Evolutionary conservation across 768 basidiomycete species (phyloP), one percentile per base, ranked within the genome.

Genomic region (Suillus subaureus): DNA sequence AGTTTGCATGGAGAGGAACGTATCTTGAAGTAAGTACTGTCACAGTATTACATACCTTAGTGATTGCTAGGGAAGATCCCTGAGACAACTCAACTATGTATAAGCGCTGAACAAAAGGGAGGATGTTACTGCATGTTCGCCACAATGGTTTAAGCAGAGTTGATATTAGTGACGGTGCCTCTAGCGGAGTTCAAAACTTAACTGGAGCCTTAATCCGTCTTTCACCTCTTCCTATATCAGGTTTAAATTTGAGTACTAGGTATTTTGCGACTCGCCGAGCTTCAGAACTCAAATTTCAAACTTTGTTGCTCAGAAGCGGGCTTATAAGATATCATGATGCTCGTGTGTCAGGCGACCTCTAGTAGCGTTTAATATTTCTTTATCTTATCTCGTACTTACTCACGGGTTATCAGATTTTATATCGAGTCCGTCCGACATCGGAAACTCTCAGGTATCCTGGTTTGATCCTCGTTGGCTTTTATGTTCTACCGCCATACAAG

Each of bases 391-490:
- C 8, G 18, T 31, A 31, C 52, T 54, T 16, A 52, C 51, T 31
- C 31, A 31, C 52, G 16, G 28, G 18, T 18, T 16, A 51, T 49
- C 47, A 51, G 23, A 26, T 51, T 51, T 51, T 26, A 18, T 51
- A 51, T 35, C 54, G 21, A 55, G 21, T n/a, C 15, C 92, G 97
- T 70, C 96, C 97, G 45, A 99, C 97, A 0, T 98, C 96, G 0
- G 97, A 99, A 79, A 99, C 97, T 39, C 51, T 31, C 28, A 52
- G 51, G 51, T 18, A 52, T 23, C n/a, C 94, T 91, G 77, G 99
- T 99, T 96, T 99, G 4, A 99, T 80, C 97, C 96, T 40, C 97
- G 94, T 95, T 74, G 71, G 92, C 79, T 26, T 16, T 33, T 33
- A 5, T 31, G 31, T n/a, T n/a, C n/a, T n/a, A n/a, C n/a, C 35